Evolutionary conservation across 768 basidiomycete species (phyloP).

Genomic region (Paxillus involutus): DNA sequence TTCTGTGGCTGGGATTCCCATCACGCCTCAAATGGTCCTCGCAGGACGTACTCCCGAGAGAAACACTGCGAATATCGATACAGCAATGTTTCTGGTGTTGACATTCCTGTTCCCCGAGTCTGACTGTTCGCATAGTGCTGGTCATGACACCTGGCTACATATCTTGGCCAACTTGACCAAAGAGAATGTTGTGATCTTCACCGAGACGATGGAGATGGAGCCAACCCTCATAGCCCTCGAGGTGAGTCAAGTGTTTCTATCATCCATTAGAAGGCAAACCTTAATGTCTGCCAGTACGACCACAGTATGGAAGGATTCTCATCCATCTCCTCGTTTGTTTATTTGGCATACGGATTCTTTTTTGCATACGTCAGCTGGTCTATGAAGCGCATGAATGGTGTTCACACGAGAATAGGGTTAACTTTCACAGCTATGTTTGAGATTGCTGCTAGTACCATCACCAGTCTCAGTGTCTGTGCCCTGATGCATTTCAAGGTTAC

Average conservation of each 20-base stretch:
- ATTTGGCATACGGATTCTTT: constrained; percentile 75
- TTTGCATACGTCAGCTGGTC: constrained; percentile 74
- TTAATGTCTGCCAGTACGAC: constrained; percentile 46
- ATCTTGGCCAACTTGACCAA: constrained; percentile 45
- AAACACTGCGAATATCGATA: constrained; percentile 52
- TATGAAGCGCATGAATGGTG: constrained; percentile 73
- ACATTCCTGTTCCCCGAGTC: constrained; percentile 82
- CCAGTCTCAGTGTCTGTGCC: constrained; percentile 89
- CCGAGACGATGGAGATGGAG: constrained; percentile 41
- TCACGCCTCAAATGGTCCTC: constrained; percentile 76
- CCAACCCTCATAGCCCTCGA: constrained; percentile 46
- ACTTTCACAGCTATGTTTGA: constrained; percentile 93
- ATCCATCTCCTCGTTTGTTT: constrained; percentile 69
- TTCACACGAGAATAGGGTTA: constrained; percentile 89
- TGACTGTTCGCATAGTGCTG: constrained; percentile 61
- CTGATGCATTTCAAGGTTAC: constrained; percentile 86
- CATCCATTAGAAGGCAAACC: neutral
- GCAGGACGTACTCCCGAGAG: constrained; percentile 63
- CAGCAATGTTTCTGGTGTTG: constrained; percentile 70
- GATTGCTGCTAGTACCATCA: constrained; percentile 89
- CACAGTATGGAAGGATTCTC: constrained; percentile 51
- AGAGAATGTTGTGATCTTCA: constrained; percentile 35
- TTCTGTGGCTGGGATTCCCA: constrained; percentile 59
- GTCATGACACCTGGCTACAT: constrained; percentile 65
- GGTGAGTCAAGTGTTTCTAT: constrained; percentile 30